phyloP scores from a whole-genome alignment of 2,329 filamentous ascomycete species.

The Pseudofabraea citricarpa region DNA sequence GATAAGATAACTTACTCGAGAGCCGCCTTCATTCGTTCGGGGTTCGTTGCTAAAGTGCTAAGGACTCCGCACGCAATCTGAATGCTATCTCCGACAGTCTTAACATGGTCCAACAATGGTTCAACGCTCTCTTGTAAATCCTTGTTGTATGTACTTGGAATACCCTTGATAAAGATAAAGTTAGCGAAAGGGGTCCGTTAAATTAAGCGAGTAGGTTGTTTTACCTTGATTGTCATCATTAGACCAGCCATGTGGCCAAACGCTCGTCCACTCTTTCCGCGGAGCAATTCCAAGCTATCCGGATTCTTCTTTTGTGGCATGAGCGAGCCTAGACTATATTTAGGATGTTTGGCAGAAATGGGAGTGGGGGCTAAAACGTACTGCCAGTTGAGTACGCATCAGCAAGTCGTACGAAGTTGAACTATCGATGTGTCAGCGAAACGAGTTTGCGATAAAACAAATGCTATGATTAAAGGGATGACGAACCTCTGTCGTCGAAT shows the following conservation, averaged over 20 bases:
- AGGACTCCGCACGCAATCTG: slow-evolving; percentile 80
- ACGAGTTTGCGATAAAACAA: not conserved
- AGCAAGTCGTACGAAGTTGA: slow-evolving; percentile 69
- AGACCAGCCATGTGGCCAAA: slow-evolving; percentile 81
- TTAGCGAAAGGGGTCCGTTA: not conserved
- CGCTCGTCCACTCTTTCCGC: slow-evolving; percentile 71
- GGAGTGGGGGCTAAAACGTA: slow-evolving; percentile 42
- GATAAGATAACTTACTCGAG: slow-evolving; percentile 65
- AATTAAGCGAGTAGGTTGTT: slow-evolving; percentile 4
- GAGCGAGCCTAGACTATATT: slow-evolving; percentile 13
- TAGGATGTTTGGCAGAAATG: not conserved
- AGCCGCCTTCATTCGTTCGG: slow-evolving; percentile 73
- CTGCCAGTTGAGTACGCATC: slow-evolving; percentile 78
- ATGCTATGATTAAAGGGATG: not conserved
- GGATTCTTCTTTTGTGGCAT: slow-evolving; percentile 70
- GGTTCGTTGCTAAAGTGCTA: slow-evolving; percentile 63
- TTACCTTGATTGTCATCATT: slow-evolving; percentile 61
- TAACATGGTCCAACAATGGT: slow-evolving; percentile 79
- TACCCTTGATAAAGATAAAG: slow-evolving; percentile 44
- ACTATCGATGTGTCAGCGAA: slow-evolving; percentile 41
- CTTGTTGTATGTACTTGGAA: slow-evolving; percentile 85
- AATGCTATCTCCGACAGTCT: slow-evolving; percentile 76
- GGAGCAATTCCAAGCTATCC: slow-evolving; percentile 67
- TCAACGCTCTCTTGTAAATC: slow-evolving; percentile 86
- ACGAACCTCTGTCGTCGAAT: slow-evolving; percentile 50